Percentiles rank a stretch among this genome's conserved stretches.
Conservation (phyloP, 768 basidiomycete species). For the Phallus indusiatus region DNA sequence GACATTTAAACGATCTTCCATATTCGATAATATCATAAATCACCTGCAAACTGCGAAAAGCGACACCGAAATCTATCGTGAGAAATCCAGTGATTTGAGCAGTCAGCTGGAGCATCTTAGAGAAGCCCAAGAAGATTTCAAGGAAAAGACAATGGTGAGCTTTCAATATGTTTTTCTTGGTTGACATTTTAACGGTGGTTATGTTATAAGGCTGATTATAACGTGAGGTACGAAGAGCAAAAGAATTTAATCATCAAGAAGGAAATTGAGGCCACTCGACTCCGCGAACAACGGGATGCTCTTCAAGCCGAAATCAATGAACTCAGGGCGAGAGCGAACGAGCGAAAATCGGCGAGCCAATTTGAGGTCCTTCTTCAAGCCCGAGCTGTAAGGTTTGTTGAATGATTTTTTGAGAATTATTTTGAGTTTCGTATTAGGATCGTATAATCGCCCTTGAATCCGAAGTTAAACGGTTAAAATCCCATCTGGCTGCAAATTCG, state of each 20-base stretch:
- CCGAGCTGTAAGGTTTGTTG: slow-evolving; percentile 34
- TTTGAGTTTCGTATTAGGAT: slow-evolving; percentile 33
- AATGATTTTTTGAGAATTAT: not conserved
- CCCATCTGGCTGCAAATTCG: slow-evolving; percentile 63
- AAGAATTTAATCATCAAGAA: slow-evolving; percentile 51
- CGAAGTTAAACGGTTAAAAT: slow-evolving; percentile 64
- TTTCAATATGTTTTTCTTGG: not conserved
- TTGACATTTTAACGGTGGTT: not conserved
- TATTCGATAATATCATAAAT: not conserved
- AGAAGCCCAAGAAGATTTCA: slow-evolving; percentile 6
- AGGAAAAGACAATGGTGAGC: slow-evolving; percentile 6
- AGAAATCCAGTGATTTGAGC: slow-evolving; percentile 4
- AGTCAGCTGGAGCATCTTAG: slow-evolving; percentile 3
- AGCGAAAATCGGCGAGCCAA: slow-evolving; percentile 51
- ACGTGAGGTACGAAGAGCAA: slow-evolving; percentile 39
- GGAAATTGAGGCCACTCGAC: slow-evolving; percentile 54
- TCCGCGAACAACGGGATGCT: slow-evolving; percentile 68
- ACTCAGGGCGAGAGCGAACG: slow-evolving; percentile 57
- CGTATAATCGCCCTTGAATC: slow-evolving; percentile 63
- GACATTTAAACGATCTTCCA: slow-evolving; percentile 1
- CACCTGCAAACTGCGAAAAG: not conserved
- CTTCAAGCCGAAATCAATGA: slow-evolving; percentile 55
- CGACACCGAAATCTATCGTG: not conserved
- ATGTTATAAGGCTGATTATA: slow-evolving; percentile 4
- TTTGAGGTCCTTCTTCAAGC: slow-evolving; percentile 55